Evolutionary conservation across 768 basidiomycete species (phyloP), one percentile per base, ranked within the genome.

Genomic region (Phylloporus sp.): DNA sequence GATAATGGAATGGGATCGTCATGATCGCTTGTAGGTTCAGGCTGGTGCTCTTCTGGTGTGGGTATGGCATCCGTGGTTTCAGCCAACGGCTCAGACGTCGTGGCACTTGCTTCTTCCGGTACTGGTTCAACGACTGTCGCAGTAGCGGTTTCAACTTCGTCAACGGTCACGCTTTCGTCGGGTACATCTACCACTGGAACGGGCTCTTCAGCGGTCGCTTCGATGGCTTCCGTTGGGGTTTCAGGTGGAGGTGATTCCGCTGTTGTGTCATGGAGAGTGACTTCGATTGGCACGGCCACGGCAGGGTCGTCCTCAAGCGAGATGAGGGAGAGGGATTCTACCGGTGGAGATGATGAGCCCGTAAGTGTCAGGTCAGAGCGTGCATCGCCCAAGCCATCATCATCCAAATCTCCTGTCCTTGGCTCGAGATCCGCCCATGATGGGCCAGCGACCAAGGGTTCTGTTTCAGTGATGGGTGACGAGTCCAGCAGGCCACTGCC

Each of bases 321-420:
- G 24, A 66, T 59, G 27, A 70, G 59, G 1, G 62, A 50, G 15
- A 66, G 47, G 38, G 57, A 57, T 38, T 66, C 66, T 16, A 66
- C 59, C 10, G 67, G 62, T 3, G 67, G 69, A 49, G 67, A 70
- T 23, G 60, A 32, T 13, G 66, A 42, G 36, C 28, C 53, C 31
- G 56, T 44, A 13, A 55, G 4, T 18, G 53, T 56, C 24, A 53
- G 23, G 4, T 70, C 68, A 13, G 64, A 57, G 20, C 26, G 60
- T 23, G 46, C 41, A 45, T 67, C 65, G 18, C 49, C 49, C 16
- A 55, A 46, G 10, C 68, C 67, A 43, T 68, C 66, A 16, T 64
- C 55, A 13, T 54, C 60, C 18, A 58, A 31, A 18, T 61, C 64
- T 28, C 61, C 62, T 10, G 63, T 35, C 27, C 24, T 44, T 26